Base-by-base conservation (phyloP, 2,329 filamentous ascomycete genomes). In the Botrytis fragariae region DNA sequence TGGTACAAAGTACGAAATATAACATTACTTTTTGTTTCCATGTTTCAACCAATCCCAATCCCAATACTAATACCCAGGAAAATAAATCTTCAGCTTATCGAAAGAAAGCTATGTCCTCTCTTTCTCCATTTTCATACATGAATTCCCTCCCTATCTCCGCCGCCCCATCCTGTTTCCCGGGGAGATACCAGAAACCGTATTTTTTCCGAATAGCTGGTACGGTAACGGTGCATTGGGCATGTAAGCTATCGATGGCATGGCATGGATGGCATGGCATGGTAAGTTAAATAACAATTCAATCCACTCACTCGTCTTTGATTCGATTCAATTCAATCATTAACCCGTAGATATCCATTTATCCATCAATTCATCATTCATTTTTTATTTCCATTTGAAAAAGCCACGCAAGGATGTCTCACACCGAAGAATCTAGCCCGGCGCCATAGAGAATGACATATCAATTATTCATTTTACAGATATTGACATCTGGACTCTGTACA, bases 381-480 rank as follows among this genome's bases (percentile, higher is more conserved):
- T 51, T 51, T 9, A 37, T 37, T 37, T 25, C 32, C 57, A 22
- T n/a, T 18, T 18, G 25, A 37, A 37, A 48, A 69, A 57, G 48
- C 25, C 35, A 69, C 48, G 35, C 65, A 57, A 57, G 37, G 32
- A 57, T 69, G 48, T 59, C 65, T 59, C 51, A 64, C n/a, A 63
- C n/a, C 29, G 37, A 62, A 39, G 37, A 25, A 62, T 62, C 42
- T 64, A 4, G 29, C 42, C 42, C 32, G 16, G 3, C 20, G 25
- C 14, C 9, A 48, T 48, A 25, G 42, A 32, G 32, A 54, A 44
- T 59, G 57, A 59, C 4, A 59, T 16, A n/a, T n/a, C 25, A 54
- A 16, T 29, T n/a, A 54, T 54, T 54, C 12, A 54, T n/a, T n/a
- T 25, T 25, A 22, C 10, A 51, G 45, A 51, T 10, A 51, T 45